Evolutionary conservation across 345 rosid species (phyloP).

Genomic region (Conringia planisiliqua): DNA sequence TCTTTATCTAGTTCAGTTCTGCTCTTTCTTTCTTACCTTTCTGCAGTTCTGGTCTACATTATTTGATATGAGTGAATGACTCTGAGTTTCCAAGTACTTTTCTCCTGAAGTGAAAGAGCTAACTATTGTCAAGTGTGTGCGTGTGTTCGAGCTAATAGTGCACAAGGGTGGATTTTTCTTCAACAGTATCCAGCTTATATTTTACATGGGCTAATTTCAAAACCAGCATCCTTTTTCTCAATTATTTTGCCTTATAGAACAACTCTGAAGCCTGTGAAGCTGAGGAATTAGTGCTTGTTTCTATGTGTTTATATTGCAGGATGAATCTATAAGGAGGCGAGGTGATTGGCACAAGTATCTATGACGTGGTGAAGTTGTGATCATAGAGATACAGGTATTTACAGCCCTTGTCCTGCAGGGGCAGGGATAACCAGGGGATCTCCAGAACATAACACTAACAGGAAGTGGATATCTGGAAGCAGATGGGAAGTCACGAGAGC

Average conservation of each 20-base stretch:
- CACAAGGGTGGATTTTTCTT: neutral
- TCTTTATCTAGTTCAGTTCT: neutral
- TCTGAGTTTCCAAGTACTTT: neutral
- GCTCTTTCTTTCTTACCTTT: neutral
- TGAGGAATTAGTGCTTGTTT: neutral
- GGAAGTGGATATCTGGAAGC: neutral
- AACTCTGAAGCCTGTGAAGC: neutral
- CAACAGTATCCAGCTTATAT: too few species aligned
- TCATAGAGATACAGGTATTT: neutral
- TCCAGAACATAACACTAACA: neutral
- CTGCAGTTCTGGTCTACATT: neutral
- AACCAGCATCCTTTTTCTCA: neutral
- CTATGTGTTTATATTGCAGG: neutral
- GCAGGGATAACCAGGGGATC: neutral
- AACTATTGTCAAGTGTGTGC: neutral
- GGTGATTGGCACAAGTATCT: neutral
- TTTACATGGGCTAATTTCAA: neutral
- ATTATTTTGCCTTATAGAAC: neutral
- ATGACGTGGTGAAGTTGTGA: neutral
- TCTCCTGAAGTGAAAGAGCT: neutral
- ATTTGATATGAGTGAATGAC: neutral
- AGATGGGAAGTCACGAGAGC: neutral
- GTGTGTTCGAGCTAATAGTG: neutral
- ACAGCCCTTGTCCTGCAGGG: neutral
- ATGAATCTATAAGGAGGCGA: neutral